Conservation (phyloP, 2,329 filamentous ascomycete genomes). For the Graphilbum fragrans region DNA sequence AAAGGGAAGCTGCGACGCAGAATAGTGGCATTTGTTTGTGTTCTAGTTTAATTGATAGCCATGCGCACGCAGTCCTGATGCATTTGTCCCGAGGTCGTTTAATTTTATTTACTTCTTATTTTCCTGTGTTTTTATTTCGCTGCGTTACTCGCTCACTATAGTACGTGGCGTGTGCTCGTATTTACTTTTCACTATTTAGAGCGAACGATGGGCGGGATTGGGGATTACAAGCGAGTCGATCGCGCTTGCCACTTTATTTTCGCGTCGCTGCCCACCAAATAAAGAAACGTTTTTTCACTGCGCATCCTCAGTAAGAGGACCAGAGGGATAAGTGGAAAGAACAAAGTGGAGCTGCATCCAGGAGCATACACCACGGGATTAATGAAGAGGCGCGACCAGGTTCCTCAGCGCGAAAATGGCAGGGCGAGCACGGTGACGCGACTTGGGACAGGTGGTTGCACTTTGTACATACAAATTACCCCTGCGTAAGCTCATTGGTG, state of each 20-base stretch:
- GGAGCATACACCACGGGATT: no score
- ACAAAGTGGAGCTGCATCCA: no score
- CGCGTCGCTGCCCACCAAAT: slow-evolving; percentile 4
- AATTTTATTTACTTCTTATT: neutral
- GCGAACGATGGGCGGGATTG: no score
- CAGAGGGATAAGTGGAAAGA: neutral
- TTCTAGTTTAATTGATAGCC: neutral
- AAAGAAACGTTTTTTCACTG: neutral
- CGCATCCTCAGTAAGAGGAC: neutral
- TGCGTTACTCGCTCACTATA: no score
- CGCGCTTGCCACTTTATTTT: slow-evolving; percentile 11
- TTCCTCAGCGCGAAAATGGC: slow-evolving; percentile 4
- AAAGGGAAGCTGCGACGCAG: neutral
- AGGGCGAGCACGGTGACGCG: neutral
- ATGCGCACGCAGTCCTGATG: neutral
- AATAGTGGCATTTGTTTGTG: neutral
- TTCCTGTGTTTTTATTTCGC: neutral
- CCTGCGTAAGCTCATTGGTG: neutral
- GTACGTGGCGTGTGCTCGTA: no score
- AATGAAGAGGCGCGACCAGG: neutral
- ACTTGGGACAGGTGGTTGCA: neutral
- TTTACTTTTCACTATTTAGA: no score
- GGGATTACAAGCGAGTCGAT: no score
- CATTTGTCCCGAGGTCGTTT: no score
- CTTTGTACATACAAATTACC: no score